phyloP scores from a whole-genome alignment of 495 filamentous ascomycete genomes.

The Lineolata rhizophorae region DNA sequence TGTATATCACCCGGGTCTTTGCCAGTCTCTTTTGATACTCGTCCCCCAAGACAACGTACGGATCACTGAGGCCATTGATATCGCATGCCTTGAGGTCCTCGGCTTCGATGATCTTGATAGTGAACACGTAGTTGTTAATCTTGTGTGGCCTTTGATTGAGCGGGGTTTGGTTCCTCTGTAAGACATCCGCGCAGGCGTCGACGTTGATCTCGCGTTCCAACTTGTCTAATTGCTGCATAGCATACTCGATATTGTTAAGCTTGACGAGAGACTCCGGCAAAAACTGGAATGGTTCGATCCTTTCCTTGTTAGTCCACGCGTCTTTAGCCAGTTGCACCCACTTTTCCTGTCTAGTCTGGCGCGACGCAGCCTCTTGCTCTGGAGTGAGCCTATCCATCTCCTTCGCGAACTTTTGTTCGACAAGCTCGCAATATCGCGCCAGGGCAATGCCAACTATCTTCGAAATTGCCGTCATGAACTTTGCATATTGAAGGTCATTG shows the following conservation, averaged over 20 bases:
- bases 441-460: constrained; percentile 72
- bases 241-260: constrained; percentile 93
- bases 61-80: constrained; percentile 82
- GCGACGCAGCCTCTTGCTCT: constrained; percentile 57
- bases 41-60: constrained; percentile 90
- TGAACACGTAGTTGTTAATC: constrained; percentile 78
- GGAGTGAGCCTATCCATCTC: constrained; percentile 87
- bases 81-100: constrained; percentile 97
- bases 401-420: constrained; percentile 66
- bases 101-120: constrained; percentile 97
- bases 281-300: constrained; percentile 95
- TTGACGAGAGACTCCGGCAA: constrained; percentile 79
- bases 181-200: constrained; percentile 74
- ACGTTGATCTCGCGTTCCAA: constrained; percentile 79
- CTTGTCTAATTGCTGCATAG: constrained; percentile 70
- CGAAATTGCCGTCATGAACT: constrained; percentile 90
- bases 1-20: constrained; percentile 82
- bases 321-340: constrained; percentile 84
- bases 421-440: constrained; percentile 71
- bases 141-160: constrained; percentile 30
- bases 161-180: constrained; percentile 34
- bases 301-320: constrained; percentile 83
- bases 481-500: constrained; percentile 78
- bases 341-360: constrained; percentile 72
- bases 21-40: constrained; percentile 96